These are phyloP conservation scores for Hamamelis virginiana DNA, from an alignment of 164 flowering plant species.

Conservation along the genomic window DNA sequence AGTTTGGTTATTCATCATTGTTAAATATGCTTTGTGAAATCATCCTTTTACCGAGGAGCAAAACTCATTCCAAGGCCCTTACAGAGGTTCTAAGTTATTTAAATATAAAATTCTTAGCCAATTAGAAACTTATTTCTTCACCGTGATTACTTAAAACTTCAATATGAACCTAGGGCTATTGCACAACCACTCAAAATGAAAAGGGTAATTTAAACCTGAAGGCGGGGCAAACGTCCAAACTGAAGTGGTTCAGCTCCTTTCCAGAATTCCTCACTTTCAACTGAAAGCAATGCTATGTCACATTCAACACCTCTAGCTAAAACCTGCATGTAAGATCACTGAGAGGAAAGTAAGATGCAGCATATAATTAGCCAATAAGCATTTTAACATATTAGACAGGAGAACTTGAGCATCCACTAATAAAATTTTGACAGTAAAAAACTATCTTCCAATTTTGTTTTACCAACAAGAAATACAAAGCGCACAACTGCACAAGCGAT, in stretches of 20 bases:
- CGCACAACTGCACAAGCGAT: no score
- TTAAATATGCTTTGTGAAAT: background rate
- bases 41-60: background rate
- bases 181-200: background rate
- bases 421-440: background rate
- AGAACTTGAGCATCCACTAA: background rate
- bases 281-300: conserved; percentile 95
- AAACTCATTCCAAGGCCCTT: background rate
- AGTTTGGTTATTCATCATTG: background rate
- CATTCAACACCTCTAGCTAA: conserved; percentile 94
- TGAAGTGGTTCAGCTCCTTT: conserved; percentile 79
- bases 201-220: conserved; percentile 59
- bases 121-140: background rate
- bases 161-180: background rate
- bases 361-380: background rate
- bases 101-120: background rate
- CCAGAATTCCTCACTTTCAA: conserved; percentile 93
- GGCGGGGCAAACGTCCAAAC: conserved; percentile 78
- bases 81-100: background rate
- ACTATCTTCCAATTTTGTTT: background rate
- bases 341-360: conserved; percentile 15
- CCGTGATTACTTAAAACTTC: background rate
- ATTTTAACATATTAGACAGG: background rate
- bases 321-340: conserved; percentile 57
- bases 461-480: background rate